Evolutionary conservation across 2,329 filamentous ascomycete species (phyloP), one percentile per base, ranked within the genome.

Genomic region (Trichophyton benhamiae): DNA sequence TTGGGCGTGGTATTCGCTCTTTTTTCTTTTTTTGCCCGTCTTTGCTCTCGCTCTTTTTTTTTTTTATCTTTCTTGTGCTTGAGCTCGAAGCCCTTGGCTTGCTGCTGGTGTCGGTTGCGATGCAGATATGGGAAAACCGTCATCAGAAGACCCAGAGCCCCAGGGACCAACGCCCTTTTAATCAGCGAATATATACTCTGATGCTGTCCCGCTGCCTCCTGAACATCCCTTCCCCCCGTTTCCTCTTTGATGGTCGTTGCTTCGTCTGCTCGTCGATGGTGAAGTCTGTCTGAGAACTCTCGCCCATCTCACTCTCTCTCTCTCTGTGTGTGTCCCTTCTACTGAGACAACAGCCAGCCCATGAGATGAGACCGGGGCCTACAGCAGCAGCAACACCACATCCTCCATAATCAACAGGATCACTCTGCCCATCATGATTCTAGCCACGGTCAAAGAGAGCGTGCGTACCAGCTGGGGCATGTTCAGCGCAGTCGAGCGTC

Each of bases 401-500:
- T 6, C 25, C 25, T 27, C 25, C 5, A 27, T 6, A 27, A 27
- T 6, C 25, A 27, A 27, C n/a, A 20, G 44, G 25, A 59, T 59
- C 41, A 59, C 15, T 59, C 42, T 59, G 57, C 53, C 53, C 57
- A 53, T 22, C 25, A 63, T 63, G 60, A 42, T 58, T 20, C 13
- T 58, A 49, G 48, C 25, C 13, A 53, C 38, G 36, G 55, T 63
- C 17, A 22, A 48, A 15, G 57, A 46, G 27, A 61, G 59, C 42
- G 42, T 63, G n/a, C 44, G 27, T 25, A 61, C 62, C 22, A 65
- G 61, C 48, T 72, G 70, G 70, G 49, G 59, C 46, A 59, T 70
- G 57, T 78, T 77, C 66, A 72, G 71, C 7, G 63, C 70, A 3
- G 58, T 66, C 42, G 78, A 81, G 66, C 76, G 75, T 60, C 74